Evolutionary conservation across 441 rosid species (phyloP).

Genomic region (Flueggea neowawraea): DNA sequence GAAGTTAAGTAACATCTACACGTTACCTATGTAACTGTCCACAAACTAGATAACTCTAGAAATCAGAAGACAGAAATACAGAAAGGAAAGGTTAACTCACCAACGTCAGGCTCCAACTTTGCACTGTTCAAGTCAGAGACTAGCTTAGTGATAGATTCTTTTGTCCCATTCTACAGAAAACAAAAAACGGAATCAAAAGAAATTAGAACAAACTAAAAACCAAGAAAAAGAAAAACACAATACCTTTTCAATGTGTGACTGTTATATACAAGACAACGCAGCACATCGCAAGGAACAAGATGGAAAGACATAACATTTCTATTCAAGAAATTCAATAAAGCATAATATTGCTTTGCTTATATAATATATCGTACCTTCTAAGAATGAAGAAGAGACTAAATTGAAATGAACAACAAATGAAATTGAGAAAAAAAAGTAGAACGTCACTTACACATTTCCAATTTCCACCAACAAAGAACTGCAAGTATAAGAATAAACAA

Average conservation of each 20-base stretch:
- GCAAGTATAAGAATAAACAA: slow-evolving; percentile 29
- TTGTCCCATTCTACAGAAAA: slow-evolving; percentile 75
- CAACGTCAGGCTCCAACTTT: slow-evolving; percentile 57
- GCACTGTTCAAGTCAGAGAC: slow-evolving; percentile 67
- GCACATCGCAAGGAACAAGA: not conserved
- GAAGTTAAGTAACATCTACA: not conserved
- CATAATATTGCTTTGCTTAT: too few relatives aligned
- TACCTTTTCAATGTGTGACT: too few relatives aligned
- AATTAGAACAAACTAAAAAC: slow-evolving; percentile 3
- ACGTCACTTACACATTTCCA: slow-evolving; percentile 91
- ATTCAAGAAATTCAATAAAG: too few relatives aligned
- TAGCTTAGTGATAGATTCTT: slow-evolving; percentile 85
- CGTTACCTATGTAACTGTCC: not conserved
- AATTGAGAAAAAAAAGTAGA: slow-evolving; percentile 2
- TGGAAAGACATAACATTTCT: not conserved
- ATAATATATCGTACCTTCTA: too few relatives aligned
- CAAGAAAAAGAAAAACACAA: slow-evolving; percentile 13
- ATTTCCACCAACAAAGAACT: slow-evolving; percentile 99
- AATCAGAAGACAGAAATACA: not conserved
- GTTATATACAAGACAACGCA: too few relatives aligned
- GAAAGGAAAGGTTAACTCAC: slow-evolving; percentile 34
- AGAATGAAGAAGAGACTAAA: too few relatives aligned
- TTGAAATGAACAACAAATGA: not conserved
- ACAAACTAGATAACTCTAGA: not conserved
- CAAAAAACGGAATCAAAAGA: not conserved